Percentiles rank a stretch among this genome's conserved stretches.
phyloP scores from a whole-genome alignment of 2,329 filamentous ascomycete species.

The Fusarium piperis region DNA sequence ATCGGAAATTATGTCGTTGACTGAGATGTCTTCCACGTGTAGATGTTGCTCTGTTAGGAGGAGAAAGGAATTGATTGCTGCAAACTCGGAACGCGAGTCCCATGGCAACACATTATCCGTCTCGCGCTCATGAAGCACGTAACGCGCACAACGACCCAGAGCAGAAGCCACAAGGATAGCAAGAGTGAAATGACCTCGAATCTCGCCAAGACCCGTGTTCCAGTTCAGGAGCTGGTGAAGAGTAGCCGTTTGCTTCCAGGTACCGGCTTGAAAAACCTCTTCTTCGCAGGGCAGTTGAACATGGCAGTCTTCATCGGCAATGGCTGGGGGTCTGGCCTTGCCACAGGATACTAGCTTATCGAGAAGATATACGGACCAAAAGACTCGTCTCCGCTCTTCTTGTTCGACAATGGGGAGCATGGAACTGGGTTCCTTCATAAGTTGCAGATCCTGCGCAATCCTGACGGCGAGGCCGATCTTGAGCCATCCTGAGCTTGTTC shows the following conservation, averaged over 20 bases:
- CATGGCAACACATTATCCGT: conserved; percentile 6
- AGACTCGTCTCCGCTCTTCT: conserved; percentile 5
- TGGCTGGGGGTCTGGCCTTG: not conserved
- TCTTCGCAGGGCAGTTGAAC: not conserved
- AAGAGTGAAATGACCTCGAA: not conserved
- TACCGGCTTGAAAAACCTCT: not conserved
- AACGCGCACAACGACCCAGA: conserved; percentile 7
- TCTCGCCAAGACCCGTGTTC: not conserved
- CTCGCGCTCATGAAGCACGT: not conserved
- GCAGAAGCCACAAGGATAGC: not conserved
- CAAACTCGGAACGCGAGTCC: conserved; percentile 22
- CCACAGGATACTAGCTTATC: conserved; percentile 6
- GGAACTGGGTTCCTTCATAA: not conserved
- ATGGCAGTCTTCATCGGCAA: conserved; percentile 4
- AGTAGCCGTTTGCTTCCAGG: not conserved
- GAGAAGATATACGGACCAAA: conserved; percentile 1
- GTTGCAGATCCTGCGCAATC: not conserved
- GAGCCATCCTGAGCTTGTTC: conserved; percentile 5
- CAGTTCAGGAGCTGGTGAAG: conserved; percentile 5
- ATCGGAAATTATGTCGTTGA: not conserved
- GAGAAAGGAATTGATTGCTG: conserved; percentile 15
- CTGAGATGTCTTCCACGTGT: not conserved
- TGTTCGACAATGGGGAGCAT: not conserved
- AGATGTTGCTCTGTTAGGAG: conserved; percentile 10
- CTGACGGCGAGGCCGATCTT: conserved; percentile 10